Evolutionary conservation across 1,139 yeast genomes (phyloP).

Genomic region (Kluyveromyces sp.): DNA sequence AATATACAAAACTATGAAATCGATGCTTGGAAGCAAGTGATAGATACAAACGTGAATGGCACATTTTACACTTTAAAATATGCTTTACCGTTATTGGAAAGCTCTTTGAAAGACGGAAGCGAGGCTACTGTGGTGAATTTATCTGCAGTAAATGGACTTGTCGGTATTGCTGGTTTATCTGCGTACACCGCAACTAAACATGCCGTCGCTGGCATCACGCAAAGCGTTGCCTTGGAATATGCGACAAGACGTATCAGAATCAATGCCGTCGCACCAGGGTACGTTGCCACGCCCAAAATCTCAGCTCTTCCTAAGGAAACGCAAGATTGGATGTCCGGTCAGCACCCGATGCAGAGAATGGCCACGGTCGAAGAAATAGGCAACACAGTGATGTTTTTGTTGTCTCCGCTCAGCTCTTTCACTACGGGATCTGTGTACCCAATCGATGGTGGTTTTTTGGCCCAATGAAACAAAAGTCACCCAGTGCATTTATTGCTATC

Average conservation of each 20-base stretch:
- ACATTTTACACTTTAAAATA: slow-evolving; percentile 3
- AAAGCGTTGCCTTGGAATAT: slow-evolving; percentile 1
- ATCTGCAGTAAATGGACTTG: slow-evolving; percentile 1
- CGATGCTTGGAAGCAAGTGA: slow-evolving; percentile 1
- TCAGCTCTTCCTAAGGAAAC: background rate
- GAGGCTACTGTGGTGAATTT: background rate
- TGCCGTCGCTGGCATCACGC: slow-evolving; percentile 2
- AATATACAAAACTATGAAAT: background rate
- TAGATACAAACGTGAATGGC: slow-evolving; percentile 3
- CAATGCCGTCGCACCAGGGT: slow-evolving; percentile 5
- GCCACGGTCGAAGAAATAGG: background rate
- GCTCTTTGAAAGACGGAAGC: background rate
- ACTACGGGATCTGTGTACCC: slow-evolving; percentile 3
- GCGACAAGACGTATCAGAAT: background rate
- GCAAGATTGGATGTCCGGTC: background rate
- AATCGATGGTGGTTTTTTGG: slow-evolving; percentile 2
- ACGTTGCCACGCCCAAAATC: slow-evolving; percentile 3
- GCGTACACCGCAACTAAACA: slow-evolving; percentile 3
- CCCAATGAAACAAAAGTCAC: background rate
- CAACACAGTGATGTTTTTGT: background rate
- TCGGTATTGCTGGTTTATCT: slow-evolving; percentile 1
- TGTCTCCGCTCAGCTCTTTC: background rate
- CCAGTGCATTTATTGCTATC: background rate
- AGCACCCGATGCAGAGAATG: slow-evolving; percentile 3
- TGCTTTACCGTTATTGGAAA: slow-evolving; percentile 2